Evolutionary conservation across 2,329 filamentous ascomycete genomes (phyloP), one percentile per base, ranked within the genome.

Genomic region (Tolypocladium tropicale): DNA sequence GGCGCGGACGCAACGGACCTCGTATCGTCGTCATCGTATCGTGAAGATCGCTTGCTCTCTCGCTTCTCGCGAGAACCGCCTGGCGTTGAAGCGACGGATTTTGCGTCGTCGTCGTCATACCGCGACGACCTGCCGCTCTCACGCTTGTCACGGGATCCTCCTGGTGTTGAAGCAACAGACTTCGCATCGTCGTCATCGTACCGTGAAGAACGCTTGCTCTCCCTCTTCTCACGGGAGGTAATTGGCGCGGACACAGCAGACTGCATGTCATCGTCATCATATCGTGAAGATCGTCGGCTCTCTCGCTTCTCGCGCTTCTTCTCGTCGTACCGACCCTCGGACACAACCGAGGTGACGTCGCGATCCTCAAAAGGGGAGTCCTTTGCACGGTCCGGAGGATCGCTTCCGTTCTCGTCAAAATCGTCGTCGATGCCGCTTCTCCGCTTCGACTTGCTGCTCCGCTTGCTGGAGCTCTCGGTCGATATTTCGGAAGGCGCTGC

Each of bases 321-420:
- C 37, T 68, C 68, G 18, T 71, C 66, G 18, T 64, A 62, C 23
- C 69, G 69, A 41, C 72, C 69, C 53, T 76, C 76, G 6, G 79
- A 81, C 6, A 78, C 73, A 14, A 78, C 72, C 34, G 78, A 81
- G 58, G 71, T 74, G 23, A 76, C 72, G 43, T 79, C 77, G n/a
- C 72, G 72, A 56, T 78, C 74, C 30, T 76, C 70, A 55, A 72
- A 74, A 2, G 63, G 65, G n/a, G 73, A 72, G 4, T 66, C 68
- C 49, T 65, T 68, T 59, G 68, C 14, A 9, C 51, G 69, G 64
- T 76, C 70, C 34, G 72, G 68, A 32, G 72, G 70, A 54, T 75
- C 69, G 52, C 70, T 68, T 57, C 70, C 67, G 25, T 62, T 54
- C 11, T 64, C 61, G 14, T 63, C 69, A 59, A 62, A 70, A 55